Base-by-base conservation (phyloP, 2,329 filamentous ascomycete genomes). In the Ceratocystis smalleyi region DNA sequence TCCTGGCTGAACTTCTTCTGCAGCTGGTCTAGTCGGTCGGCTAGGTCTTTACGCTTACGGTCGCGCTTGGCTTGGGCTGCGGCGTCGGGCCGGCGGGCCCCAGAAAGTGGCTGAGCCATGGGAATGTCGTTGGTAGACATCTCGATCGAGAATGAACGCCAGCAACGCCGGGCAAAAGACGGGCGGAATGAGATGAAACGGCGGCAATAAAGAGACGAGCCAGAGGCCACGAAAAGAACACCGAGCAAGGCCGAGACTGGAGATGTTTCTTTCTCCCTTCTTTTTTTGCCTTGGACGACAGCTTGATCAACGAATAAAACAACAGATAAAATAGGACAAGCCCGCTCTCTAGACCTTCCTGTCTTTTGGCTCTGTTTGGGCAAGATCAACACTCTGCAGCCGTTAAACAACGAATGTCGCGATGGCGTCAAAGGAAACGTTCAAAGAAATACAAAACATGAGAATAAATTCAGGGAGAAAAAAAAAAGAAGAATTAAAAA, bases 41-140 rank as follows among this genome's bases (percentile, higher is more conserved):
- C 83, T 67, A 96, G 83, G 70, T 86, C 84, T 70, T 89, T 89
- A 67, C 91, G 86, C 72, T 91, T 86, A 75, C 95, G 94, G 76
- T 97, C 92, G 74, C 90, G 84, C 78, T 96, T 96, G 49, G 89
- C 92, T 68, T 79, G 78, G n/a, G 77, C 70, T n/a, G 71, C 59
- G 43, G 68, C 72, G 64, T 75, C 75, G 61, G 73, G 74, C 64
- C 72, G 72, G 64, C 76, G 73, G 68, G 70, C 67, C 65, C 72
- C 71, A 45, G 66, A 61, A 55, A 67, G 69, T 4, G 62, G 62
- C 22, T 60, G 59, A 22, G 22, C 45, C 40, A 62, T 35, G 43
- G 64, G 45, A n/a, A 51, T 71, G 65, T 77, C 74, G 69, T 71
- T 76, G 54, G 75, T 71, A 63, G 75, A 75, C 76, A 77, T 77